These are phyloP conservation scores for Colletotrichum aenigma DNA, from an alignment of 2,329 filamentous ascomycete species.

Conservation along the genomic window DNA sequence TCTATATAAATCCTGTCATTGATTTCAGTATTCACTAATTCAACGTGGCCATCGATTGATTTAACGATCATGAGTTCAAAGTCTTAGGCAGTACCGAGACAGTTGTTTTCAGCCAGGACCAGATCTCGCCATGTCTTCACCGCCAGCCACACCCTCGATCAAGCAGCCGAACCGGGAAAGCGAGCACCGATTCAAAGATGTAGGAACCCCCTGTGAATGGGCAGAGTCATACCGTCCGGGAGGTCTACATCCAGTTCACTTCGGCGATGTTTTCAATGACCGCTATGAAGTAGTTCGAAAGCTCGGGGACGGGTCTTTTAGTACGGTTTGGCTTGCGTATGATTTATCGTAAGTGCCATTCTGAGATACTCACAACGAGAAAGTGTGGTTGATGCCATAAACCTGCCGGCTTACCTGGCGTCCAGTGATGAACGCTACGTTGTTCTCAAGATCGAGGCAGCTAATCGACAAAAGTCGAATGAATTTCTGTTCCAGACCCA, in stretches of 20 bases:
- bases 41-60: background rate
- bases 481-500: slow-evolving; percentile 20
- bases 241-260: slow-evolving; percentile 25
- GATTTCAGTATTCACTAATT: background rate
- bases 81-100: background rate
- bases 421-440: slow-evolving; percentile 18
- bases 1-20: fast-evolving
- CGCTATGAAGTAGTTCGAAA: slow-evolving; percentile 28
- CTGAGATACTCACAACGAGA: fast-evolving
- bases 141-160: background rate
- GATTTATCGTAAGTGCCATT: slow-evolving; percentile 10
- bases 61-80: fast-evolving
- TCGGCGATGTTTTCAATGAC: slow-evolving; percentile 25
- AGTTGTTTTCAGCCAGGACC: background rate
- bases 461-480: slow-evolving; percentile 15
- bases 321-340: slow-evolving; percentile 29
- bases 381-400: no score
- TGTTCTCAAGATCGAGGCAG: slow-evolving; percentile 31
- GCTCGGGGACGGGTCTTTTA: slow-evolving; percentile 26
- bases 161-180: background rate
- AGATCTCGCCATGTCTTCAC: background rate
- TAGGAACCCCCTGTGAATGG: background rate
- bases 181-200: background rate
- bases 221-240: slow-evolving; percentile 23
- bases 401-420: background rate